Evolutionary conservation across 179 eudicot species (phyloP), one percentile per base, ranked within the genome.

Genomic region (Silene vulgaris): DNA sequence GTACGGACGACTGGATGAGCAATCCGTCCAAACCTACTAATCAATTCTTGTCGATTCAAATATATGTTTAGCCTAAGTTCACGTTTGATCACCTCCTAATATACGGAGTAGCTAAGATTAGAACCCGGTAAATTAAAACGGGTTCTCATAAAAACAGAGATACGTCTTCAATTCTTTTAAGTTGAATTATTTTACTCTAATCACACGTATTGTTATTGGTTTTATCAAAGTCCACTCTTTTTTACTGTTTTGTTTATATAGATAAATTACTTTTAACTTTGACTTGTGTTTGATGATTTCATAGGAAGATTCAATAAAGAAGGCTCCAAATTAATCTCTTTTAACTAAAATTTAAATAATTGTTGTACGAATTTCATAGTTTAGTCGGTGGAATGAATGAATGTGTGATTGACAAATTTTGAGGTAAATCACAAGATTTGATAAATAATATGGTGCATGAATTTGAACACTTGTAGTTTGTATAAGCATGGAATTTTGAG

Each of bases 311-410:
- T 54, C 60, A 54, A 16, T 54, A n/a, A 54, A 54, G 60, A 54
- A n/a, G 60, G 19, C 17, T 14, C 17, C n/a, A 54, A 54, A 54
- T 54, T 14, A 54, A 54, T n/a, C 60, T 14, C 60, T 29, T 8
- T 11, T 14, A 11, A 11, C 56, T 50, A 54, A 54, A 54, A 16
- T 54, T 54, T 9, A 4, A 54, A 54, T 54, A 12, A 48, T 54
- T 54, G 4, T 54, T 54, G 20, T 54, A 54, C 17, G 60, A 54
- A 54, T 14, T 54, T 65, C 12, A 19, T 65, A 43, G 62, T 65
- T 23, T 23, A 68, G 80, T 81, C 78, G 80, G 80, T 81, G 80
- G 72, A 77, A 69, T 3, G 74, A 19, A 69, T 77, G 80, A 54
- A n/a, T 54, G n/a, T 14, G 60, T 13, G n/a, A n/a, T 14, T n/a